phyloP scores from a whole-genome alignment of 306 rosid species.

The Casuarina glauca region DNA sequence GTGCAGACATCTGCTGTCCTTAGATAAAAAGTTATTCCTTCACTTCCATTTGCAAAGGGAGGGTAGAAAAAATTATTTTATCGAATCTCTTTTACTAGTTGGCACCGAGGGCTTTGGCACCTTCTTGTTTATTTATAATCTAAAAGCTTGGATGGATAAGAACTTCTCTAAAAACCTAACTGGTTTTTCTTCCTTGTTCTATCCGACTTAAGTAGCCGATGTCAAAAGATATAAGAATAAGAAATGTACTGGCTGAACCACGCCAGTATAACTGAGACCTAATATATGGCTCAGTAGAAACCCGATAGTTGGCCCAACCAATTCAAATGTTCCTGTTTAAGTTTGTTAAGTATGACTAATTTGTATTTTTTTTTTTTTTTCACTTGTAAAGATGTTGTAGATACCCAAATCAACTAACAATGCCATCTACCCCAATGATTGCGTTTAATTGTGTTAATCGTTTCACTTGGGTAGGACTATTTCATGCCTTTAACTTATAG shows the following conservation, averaged over 20 bases:
- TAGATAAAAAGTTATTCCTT: slow-evolving; percentile 6
- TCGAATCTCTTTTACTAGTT: background rate
- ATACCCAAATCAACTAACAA: background rate
- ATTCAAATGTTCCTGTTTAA: background rate
- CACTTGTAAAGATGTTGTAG: background rate
- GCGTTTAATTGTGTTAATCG: background rate
- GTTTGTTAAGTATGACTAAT: background rate
- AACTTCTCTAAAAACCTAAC: background rate
- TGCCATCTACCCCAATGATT: background rate
- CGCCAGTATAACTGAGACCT: background rate
- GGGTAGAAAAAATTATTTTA: background rate
- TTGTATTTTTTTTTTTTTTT: background rate
- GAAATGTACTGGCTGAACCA: background rate
- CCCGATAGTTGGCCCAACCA: background rate
- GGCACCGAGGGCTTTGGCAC: background rate
- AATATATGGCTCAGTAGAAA: background rate
- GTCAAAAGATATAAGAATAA: background rate
- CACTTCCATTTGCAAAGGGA: slow-evolving; percentile 10
- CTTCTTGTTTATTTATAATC: background rate
- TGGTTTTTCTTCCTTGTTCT: background rate
- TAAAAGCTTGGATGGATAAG: background rate
- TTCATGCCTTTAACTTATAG: background rate
- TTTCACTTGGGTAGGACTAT: background rate
- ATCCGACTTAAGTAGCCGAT: background rate
- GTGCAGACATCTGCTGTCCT: background rate